A percentile compares a stretch with the other conserved stretches of the same genome.
Evolutionary conservation across 1,139 yeast species (phyloP).

Genomic region (Candida freyschussii): DNA sequence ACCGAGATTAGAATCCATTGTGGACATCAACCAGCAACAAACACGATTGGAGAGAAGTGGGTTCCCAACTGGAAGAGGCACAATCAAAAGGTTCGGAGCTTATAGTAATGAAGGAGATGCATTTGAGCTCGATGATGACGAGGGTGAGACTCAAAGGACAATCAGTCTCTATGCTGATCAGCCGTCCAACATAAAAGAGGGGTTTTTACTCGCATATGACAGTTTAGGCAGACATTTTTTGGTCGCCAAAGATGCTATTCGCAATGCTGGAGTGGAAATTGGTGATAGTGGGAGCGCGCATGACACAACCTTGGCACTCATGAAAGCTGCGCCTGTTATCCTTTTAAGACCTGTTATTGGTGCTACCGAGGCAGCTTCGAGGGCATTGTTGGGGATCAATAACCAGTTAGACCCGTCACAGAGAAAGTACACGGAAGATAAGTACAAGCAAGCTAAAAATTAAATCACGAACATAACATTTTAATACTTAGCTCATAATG

Average conservation of each 20-base stretch:
- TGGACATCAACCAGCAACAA: conserved; percentile 15
- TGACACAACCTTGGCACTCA: conserved; percentile 51
- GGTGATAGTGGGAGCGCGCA: conserved; percentile 59
- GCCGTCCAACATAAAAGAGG: conserved; percentile 67
- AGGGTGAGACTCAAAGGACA: conserved; percentile 41
- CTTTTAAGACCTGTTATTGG: conserved; percentile 85
- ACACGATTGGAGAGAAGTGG: conserved; percentile 1
- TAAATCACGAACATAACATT: background rate
- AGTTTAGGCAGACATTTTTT: conserved; percentile 66
- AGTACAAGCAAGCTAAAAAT: conserved; percentile 34
- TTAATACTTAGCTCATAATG: too few species aligned
- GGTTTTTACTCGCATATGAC: conserved; percentile 65
- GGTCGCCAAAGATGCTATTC: conserved; percentile 61
- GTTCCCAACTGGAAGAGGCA: conserved; percentile 1
- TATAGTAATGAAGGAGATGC: conserved; percentile 4
- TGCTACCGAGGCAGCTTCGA: conserved; percentile 85
- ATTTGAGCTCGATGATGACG: conserved; percentile 22
- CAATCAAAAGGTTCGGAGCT: background rate
- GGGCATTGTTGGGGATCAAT: conserved; percentile 76
- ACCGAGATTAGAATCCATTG: conserved; percentile 23
- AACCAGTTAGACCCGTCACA: conserved; percentile 72
- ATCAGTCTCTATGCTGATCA: conserved; percentile 83
- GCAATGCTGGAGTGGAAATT: conserved; percentile 55
- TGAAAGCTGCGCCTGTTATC: conserved; percentile 75
- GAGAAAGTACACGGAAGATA: conserved; percentile 44